These are phyloP conservation scores for Didymella sp. DNA, from an alignment of 2,329 filamentous ascomycete genomes.

Conservation along the genomic window DNA sequence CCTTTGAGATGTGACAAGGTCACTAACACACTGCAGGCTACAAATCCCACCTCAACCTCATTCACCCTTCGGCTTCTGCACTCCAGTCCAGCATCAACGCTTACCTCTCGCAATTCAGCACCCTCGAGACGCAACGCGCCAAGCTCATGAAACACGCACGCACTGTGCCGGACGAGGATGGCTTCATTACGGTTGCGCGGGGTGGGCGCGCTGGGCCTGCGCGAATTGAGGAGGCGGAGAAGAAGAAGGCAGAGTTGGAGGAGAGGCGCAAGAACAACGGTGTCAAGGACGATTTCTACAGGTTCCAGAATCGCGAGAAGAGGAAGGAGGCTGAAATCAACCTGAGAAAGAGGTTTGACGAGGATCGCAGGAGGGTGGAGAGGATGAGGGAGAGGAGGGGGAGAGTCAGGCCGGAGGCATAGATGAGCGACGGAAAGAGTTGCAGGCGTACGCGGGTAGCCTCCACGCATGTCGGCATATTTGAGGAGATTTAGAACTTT, in stretches of 20 bases:
- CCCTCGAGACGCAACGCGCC: conserved; percentile 72
- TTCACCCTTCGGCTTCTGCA: conserved; percentile 70
- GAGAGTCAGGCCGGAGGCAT: conserved; percentile 37
- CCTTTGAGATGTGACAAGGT: not conserved
- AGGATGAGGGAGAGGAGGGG: conserved; percentile 71
- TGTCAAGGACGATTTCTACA: conserved; percentile 72
- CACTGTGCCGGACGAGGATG: conserved; percentile 89
- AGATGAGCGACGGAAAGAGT: not conserved
- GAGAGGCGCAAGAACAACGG: conserved; percentile 66
- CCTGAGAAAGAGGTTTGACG: conserved; percentile 75
- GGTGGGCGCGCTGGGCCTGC: conserved; percentile 76
- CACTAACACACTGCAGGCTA: conserved; percentile 57
- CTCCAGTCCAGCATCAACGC: conserved; percentile 80
- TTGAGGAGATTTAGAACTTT: too few species aligned
- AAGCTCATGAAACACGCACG: conserved; percentile 67
- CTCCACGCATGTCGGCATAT: too few species aligned
- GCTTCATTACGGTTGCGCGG: conserved; percentile 89
- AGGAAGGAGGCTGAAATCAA: conserved; percentile 76
- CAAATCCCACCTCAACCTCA: conserved; percentile 70
- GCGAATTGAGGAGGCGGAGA: conserved; percentile 68
- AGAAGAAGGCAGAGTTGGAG: conserved; percentile 62
- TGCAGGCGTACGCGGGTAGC: too few species aligned
- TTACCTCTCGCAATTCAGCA: conserved; percentile 80
- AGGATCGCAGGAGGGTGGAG: conserved; percentile 74
- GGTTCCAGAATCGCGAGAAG: conserved; percentile 82